These are phyloP conservation scores for Marasmius sp. DNA, from an alignment of 1,284 basidiomycete genomes.

Conservation along the genomic window DNA sequence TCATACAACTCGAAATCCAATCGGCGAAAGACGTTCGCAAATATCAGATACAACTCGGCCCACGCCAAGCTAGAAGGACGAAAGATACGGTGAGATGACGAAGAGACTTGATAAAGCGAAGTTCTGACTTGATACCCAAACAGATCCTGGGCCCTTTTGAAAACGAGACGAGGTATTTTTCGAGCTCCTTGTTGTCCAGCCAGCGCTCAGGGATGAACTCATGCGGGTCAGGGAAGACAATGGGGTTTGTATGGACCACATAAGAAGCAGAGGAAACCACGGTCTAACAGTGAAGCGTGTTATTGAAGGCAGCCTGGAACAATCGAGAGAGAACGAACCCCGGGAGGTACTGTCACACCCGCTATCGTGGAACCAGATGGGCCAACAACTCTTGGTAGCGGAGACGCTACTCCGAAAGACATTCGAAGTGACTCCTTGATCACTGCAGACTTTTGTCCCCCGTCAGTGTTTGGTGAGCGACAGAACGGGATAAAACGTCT, in stretches of 20 bases:
- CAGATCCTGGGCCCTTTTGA: constrained; percentile 11
- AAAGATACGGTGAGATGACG: neutral
- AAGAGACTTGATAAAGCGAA: neutral
- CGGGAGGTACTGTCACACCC: constrained; percentile 7
- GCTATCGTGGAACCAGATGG: constrained; percentile 1
- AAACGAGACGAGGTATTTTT: constrained; percentile 7
- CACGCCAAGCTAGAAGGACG: constrained; percentile 20
- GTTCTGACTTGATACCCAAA: neutral
- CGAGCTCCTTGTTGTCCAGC: neutral
- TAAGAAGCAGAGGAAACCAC: constrained; percentile 6
- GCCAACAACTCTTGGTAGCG: constrained; percentile 8
- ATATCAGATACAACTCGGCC: constrained; percentile 25
- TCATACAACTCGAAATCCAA: constrained; percentile 19
- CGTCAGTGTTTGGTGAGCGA: neutral
- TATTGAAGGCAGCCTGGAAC: neutral
- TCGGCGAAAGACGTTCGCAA: constrained; percentile 24
- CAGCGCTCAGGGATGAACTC: constrained; percentile 11
- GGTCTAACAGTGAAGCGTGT: neutral
- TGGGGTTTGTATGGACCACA: constrained; percentile 9
- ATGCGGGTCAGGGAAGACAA: constrained; percentile 4
- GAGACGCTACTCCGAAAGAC: constrained; percentile 5
- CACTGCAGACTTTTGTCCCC: constrained; percentile 3
- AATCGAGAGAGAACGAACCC: neutral
- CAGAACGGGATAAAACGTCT: neutral
- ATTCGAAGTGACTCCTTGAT: constrained; percentile 13